Conservation (phyloP, 108 stramenopile species). For the Nitzschia inconspicua region DNA sequence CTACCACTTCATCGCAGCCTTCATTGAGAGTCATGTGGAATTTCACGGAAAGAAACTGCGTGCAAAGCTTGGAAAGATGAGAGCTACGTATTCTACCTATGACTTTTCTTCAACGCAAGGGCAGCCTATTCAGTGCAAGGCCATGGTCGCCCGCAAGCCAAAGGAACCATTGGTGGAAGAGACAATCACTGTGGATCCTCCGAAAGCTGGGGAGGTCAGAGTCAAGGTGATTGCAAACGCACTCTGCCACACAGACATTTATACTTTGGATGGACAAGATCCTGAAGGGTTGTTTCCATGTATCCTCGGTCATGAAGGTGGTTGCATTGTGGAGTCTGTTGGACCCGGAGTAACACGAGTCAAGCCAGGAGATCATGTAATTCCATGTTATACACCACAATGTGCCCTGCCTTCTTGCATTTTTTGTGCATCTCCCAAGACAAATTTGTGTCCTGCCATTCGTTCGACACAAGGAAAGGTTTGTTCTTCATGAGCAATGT, state of each 20-base stretch:
- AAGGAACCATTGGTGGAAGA: constrained; percentile 55
- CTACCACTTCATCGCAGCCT: constrained; percentile 89
- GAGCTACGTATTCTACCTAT: constrained; percentile 25
- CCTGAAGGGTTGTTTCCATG: constrained; percentile 79
- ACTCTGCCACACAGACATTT: constrained; percentile 73
- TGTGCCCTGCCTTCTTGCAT: constrained; percentile 73
- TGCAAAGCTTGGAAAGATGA: constrained; percentile 20
- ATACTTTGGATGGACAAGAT: constrained; percentile 78
- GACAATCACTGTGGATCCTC: constrained; percentile 70
- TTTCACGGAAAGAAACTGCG: constrained; percentile 80
- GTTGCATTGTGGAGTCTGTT: constrained; percentile 85
- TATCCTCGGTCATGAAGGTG: constrained; percentile 82
- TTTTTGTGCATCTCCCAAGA: constrained; percentile 85
- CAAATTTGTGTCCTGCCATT: constrained; percentile 90
- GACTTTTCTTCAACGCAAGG: constrained; percentile 38
- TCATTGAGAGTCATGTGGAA: constrained; percentile 83
- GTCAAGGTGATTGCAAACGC: constrained; percentile 76
- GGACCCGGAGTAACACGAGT: constrained; percentile 91
- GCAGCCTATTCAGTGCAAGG: constrained; percentile 66
- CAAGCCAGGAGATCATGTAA: constrained; percentile 80
- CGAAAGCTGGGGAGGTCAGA: constrained; percentile 73
- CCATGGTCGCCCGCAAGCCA: constrained; percentile 57
- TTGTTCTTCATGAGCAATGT: not conserved
- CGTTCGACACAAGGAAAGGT: constrained; percentile 66
- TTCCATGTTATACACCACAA: constrained; percentile 85